phyloP scores from a whole-genome alignment of 2,329 filamentous ascomycete species.

The Sclerotinia subarctica region DNA sequence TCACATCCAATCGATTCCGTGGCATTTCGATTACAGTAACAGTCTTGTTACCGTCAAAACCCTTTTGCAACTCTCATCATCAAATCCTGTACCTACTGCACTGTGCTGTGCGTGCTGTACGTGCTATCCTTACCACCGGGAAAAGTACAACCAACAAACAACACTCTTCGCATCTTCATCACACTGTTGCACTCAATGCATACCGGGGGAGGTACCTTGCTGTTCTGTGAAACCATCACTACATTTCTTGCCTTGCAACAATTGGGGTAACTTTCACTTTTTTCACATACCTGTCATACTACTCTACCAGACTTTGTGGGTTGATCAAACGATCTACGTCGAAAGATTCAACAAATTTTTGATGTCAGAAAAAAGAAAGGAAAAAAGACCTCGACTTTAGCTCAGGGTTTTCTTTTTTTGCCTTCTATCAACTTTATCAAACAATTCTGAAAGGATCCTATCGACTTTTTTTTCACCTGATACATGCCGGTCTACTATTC shows the following conservation, averaged over 20 bases:
- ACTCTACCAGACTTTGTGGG: too few relatives aligned
- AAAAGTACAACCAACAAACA: background rate
- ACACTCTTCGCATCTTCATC: background rate
- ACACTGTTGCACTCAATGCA: background rate
- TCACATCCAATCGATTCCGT: constrained; percentile 11
- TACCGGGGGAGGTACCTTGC: background rate
- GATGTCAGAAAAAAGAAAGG: background rate
- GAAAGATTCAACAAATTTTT: too few relatives aligned
- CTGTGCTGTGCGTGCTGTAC: background rate
- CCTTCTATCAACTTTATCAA: constrained; percentile 8
- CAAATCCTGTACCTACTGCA: background rate
- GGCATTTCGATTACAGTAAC: background rate
- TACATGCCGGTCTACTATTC: background rate
- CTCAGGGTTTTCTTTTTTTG: background rate
- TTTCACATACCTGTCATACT: background rate
- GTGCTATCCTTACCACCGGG: background rate
- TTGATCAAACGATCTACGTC: background rate
- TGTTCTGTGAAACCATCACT: constrained; percentile 15
- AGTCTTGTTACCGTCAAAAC: background rate
- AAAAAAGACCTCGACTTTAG: background rate
- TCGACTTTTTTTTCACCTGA: background rate
- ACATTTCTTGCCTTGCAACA: background rate
- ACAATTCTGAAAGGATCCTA: background rate
- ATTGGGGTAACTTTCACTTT: background rate
- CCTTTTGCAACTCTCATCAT: background rate